Conservation (phyloP, 2,329 filamentous ascomycete genomes). For the Ophiostoma sp. region DNA sequence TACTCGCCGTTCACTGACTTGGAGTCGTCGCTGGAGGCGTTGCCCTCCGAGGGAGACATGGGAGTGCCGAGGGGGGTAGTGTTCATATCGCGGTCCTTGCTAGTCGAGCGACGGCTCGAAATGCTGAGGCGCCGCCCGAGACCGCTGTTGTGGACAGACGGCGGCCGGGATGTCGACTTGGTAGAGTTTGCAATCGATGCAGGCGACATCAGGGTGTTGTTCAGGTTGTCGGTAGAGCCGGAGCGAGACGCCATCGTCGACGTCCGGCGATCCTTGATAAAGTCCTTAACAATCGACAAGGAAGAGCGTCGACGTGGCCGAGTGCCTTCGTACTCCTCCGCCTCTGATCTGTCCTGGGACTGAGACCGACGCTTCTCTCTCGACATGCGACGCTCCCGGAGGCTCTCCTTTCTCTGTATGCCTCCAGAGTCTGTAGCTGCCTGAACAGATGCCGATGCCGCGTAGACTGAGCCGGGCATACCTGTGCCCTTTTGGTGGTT, state of each 20-base stretch:
- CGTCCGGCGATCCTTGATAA: conserved; percentile 55
- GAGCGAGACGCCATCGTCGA: conserved; percentile 34
- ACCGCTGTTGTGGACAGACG: conserved; percentile 45
- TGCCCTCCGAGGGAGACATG: conserved; percentile 43
- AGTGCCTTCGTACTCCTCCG: conserved; percentile 24
- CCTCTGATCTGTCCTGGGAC: conserved; percentile 32
- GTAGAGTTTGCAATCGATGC: conserved; percentile 31
- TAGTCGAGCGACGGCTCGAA: conserved; percentile 53
- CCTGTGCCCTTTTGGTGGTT: conserved; percentile 45
- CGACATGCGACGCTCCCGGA: conserved; percentile 46
- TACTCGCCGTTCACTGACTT: background rate
- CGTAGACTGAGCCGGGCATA: conserved; percentile 8
- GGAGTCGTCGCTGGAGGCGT: conserved; percentile 43
- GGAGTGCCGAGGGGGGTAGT: conserved; percentile 15
- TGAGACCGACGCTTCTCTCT: conserved; percentile 37
- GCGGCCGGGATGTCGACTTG: conserved; percentile 44
- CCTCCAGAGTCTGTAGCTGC: conserved; percentile 13
- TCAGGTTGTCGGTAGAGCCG: conserved; percentile 26
- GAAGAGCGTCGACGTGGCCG: conserved; percentile 49
- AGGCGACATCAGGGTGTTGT: conserved; percentile 28
- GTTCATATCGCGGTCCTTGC: conserved; percentile 39
- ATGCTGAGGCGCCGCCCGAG: conserved; percentile 59
- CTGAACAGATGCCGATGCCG: conserved; percentile 21
- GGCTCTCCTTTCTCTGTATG: conserved; percentile 40
- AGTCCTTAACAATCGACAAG: conserved; percentile 53